phyloP scores from a whole-genome alignment of 2,329 filamentous ascomycete species.

The Diaporthe nobilis region DNA sequence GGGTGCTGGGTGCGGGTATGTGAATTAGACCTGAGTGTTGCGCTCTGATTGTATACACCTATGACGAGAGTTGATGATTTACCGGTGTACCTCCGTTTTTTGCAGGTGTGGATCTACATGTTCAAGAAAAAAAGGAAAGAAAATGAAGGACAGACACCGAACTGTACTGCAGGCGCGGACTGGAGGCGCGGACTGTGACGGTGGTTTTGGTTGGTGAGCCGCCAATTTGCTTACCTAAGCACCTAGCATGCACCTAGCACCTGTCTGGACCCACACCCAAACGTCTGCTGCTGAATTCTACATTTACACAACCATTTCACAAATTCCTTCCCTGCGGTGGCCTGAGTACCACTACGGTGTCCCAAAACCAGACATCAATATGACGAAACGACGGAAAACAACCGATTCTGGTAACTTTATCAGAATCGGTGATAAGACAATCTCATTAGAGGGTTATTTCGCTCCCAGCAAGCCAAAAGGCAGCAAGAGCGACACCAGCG shows the following conservation, averaged over 20 bases:
- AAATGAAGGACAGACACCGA: too few species aligned
- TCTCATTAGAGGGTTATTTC: slow-evolving; percentile 66
- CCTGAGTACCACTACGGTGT: neutral
- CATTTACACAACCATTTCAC: neutral
- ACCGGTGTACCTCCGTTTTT: too few species aligned
- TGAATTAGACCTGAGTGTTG: too few species aligned
- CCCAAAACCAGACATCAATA: neutral
- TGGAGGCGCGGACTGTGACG: too few species aligned
- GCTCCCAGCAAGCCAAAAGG: slow-evolving; percentile 52
- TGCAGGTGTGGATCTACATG: too few species aligned
- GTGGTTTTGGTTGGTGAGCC: too few species aligned
- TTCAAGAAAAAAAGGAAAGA: too few species aligned
- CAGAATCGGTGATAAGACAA: slow-evolving; percentile 62
- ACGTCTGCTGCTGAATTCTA: neutral
- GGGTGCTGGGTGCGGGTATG: too few species aligned
- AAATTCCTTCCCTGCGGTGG: neutral
- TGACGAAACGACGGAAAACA: slow-evolving; percentile 48
- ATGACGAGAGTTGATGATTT: too few species aligned
- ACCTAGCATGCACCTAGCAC: too few species aligned
- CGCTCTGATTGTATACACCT: too few species aligned
- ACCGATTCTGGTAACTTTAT: slow-evolving; percentile 55
- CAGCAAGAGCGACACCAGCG: neutral
- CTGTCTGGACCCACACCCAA: neutral
- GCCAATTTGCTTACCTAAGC: neutral
- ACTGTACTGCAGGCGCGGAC: too few species aligned